Conservation (phyloP, 2,329 filamentous ascomycete genomes). For the Exophiala xenobiotica region DNA sequence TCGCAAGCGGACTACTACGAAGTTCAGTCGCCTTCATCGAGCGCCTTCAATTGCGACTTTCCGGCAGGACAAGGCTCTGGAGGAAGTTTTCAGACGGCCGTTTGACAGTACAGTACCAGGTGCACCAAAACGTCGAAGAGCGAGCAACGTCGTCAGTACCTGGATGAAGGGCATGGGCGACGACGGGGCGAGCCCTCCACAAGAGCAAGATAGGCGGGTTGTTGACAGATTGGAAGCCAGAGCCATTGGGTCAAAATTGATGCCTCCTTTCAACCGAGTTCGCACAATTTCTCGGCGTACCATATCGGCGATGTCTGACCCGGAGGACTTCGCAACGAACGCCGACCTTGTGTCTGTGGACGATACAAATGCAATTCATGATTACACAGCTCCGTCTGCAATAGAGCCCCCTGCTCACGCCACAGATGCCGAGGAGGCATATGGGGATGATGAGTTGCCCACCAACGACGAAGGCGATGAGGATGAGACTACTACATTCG, state of each 20-base stretch:
- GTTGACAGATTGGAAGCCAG: constrained; percentile 59
- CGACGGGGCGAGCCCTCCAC: constrained; percentile 55
- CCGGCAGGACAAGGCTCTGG: constrained; percentile 83
- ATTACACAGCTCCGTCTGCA: constrained; percentile 48
- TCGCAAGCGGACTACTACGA: constrained; percentile 54
- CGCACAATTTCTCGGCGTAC: constrained; percentile 53
- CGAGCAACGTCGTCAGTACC: constrained; percentile 76
- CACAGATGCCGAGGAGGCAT: constrained; percentile 62
- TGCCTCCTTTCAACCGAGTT: constrained; percentile 40
- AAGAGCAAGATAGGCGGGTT: constrained; percentile 60
- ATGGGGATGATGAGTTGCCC: constrained; percentile 86
- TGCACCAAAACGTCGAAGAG: constrained; percentile 66
- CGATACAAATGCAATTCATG: constrained; percentile 39
- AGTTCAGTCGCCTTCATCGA: constrained; percentile 64
- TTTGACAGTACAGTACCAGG: constrained; percentile 64
- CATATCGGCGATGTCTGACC: constrained; percentile 58
- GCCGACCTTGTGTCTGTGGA: constrained; percentile 35
- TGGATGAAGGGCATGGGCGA: constrained; percentile 77
- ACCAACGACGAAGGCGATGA: constrained; percentile 72
- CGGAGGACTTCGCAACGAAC: constrained; percentile 47
- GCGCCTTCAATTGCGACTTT: constrained; percentile 87
- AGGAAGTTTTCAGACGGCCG: constrained; percentile 80
- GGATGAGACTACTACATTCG: constrained; percentile 32
- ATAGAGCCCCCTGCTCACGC: constrained; percentile 48
- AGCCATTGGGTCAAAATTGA: constrained; percentile 46